phyloP scores from a whole-genome alignment of 768 basidiomycete species.

The Pleurotus platypus region DNA sequence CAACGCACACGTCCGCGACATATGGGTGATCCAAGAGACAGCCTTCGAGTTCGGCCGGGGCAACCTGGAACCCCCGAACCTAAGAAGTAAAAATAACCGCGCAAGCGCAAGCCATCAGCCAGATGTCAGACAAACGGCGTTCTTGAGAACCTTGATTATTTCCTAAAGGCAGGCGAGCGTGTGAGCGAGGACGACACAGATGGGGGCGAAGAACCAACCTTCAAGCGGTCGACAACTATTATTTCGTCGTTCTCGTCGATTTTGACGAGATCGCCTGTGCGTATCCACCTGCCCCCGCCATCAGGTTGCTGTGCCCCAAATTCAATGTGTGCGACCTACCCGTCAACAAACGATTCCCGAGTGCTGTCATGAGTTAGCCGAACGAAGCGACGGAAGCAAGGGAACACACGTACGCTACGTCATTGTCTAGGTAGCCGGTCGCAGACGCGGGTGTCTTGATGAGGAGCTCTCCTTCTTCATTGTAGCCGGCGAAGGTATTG shows the following conservation, averaged over 20 bases:
- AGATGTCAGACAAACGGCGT: too few species aligned
- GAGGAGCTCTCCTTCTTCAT: conserved; percentile 60
- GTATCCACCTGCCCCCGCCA: conserved; percentile 30
- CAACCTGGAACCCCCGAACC: conserved; percentile 20
- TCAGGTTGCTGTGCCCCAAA: neutral
- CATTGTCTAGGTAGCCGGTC: conserved; percentile 55
- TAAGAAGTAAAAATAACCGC: too few species aligned
- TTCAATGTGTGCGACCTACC: conserved; percentile 31
- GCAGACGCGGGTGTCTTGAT: conserved; percentile 53
- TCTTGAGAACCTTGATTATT: conserved; percentile 15
- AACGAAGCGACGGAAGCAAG: too few species aligned
- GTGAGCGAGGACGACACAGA: too few species aligned
- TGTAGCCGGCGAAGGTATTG: conserved; percentile 48
- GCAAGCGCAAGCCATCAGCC: too few species aligned
- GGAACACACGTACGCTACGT: conserved; percentile 46
- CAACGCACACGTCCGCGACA: conserved; percentile 39
- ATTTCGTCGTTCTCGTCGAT: conserved; percentile 43
- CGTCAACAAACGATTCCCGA: conserved; percentile 63
- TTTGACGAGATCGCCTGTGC: conserved; percentile 44
- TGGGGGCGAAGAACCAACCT: conserved; percentile 22
- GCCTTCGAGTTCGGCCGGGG: conserved; percentile 38
- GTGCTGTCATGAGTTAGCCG: conserved; percentile 37
- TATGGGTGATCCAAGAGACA: conserved; percentile 37
- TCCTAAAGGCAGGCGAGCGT: conserved; percentile 4
- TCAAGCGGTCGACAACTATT: conserved; percentile 50